Percentiles rank a stretch among this genome's conserved stretches.
These are phyloP conservation scores for Pezicula radicicola DNA, from an alignment of 2,329 filamentous ascomycete species.

Conservation along the genomic window DNA sequence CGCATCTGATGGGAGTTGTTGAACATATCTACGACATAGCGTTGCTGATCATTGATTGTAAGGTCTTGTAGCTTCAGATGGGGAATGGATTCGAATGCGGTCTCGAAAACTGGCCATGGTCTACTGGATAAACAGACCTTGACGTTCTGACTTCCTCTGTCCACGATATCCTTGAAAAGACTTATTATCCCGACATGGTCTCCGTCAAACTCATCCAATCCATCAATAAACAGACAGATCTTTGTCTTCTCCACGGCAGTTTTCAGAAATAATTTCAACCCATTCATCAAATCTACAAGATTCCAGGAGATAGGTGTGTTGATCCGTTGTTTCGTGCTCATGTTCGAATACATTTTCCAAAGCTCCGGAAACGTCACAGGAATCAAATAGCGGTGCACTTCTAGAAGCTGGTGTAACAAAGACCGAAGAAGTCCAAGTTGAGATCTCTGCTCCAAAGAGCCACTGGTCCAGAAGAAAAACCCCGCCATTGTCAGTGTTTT, in stretches of 20 bases:
- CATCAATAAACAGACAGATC: slow-evolving; percentile 16
- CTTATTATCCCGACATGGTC: slow-evolving; percentile 10
- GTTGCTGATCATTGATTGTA: slow-evolving; percentile 18
- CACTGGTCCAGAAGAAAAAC: slow-evolving; percentile 44
- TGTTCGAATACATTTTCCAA: slow-evolving; percentile 17
- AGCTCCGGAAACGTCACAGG: slow-evolving; percentile 23
- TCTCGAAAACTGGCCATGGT: slow-evolving; percentile 21
- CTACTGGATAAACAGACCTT: slow-evolving; percentile 24
- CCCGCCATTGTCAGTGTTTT: slow-evolving; percentile 30
- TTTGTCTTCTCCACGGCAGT: background rate
- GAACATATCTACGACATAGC: slow-evolving; percentile 16
- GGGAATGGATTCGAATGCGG: slow-evolving; percentile 11
- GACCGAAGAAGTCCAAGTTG: slow-evolving; percentile 34
- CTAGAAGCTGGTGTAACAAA: slow-evolving; percentile 33
- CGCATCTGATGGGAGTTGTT: slow-evolving; percentile 1
- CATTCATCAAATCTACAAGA: slow-evolving; percentile 1
- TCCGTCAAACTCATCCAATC: slow-evolving; percentile 6
- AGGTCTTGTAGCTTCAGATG: slow-evolving; percentile 19
- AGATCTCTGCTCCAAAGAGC: slow-evolving; percentile 34
- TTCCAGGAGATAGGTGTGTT: background rate
- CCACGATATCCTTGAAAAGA: slow-evolving; percentile 5
- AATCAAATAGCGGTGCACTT: slow-evolving; percentile 20
- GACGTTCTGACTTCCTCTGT: slow-evolving; percentile 1
- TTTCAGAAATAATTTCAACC: slow-evolving; percentile 4
- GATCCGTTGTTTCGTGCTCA: background rate